phyloP scores from a whole-genome alignment of 805 yeast species.

The Kodamaea lidongshanica region DNA sequence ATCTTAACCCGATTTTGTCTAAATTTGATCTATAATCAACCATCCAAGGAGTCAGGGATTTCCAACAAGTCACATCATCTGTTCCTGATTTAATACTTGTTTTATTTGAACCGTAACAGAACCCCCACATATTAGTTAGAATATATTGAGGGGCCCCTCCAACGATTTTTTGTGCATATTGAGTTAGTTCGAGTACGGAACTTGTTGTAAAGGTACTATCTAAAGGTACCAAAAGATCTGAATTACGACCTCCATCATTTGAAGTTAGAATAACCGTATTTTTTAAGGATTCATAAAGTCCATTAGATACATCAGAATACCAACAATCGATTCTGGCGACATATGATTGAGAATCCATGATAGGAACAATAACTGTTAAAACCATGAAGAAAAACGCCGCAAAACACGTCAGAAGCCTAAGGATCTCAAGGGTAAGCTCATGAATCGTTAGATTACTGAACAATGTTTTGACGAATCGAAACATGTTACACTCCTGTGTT shows the following conservation, averaged over 20 bases:
- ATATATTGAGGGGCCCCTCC: constrained; percentile 45
- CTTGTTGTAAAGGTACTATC: constrained; percentile 42
- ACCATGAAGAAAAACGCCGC: constrained; percentile 14
- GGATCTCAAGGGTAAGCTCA: constrained; percentile 20
- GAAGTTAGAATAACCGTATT: constrained; percentile 20
- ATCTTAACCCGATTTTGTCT: constrained; percentile 33
- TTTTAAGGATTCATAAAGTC: constrained; percentile 43
- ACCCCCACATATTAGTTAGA: constrained; percentile 33
- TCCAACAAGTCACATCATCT: not conserved
- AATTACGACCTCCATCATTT: constrained; percentile 12
- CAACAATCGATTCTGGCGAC: constrained; percentile 42
- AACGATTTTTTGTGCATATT: constrained; percentile 43
- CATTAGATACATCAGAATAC: constrained; percentile 47
- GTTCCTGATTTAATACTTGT: constrained; percentile 5
- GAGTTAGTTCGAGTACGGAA: constrained; percentile 39
- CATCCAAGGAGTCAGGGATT: constrained; percentile 15
- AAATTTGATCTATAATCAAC: constrained; percentile 44
- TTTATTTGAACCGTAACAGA: constrained; percentile 42
- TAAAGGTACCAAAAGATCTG: constrained; percentile 17
- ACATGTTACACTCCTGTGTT: not conserved
- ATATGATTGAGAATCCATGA: constrained; percentile 13
- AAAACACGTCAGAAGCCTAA: constrained; percentile 17
- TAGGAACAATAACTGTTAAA: constrained; percentile 22
- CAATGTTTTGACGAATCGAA: not conserved
- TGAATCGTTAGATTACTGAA: constrained; percentile 19